Base-by-base conservation (phyloP, 805 yeast genomes). In the Barnettozyma siamensis region DNA sequence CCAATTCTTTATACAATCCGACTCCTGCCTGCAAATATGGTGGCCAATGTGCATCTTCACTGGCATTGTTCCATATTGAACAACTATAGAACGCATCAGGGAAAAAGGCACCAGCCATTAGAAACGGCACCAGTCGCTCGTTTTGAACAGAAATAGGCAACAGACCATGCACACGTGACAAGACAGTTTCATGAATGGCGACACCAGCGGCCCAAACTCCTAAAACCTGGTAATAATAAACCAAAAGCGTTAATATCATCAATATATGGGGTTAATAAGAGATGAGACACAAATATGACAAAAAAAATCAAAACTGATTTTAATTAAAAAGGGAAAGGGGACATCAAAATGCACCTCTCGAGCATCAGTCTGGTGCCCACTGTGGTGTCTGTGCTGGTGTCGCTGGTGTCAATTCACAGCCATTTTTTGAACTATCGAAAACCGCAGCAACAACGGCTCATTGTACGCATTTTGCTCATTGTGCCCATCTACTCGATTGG, bases 371-470 rank as follows among this genome's bases (percentile, higher is more conserved):
- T 33, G 30, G 35, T 37, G 15, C 44, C 44, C 27, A 37, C 44
- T 7, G 11, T 41, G 18, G n/a, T 41, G 7, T 41, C 44, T 13
- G 41, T 41, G 15, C n/a, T 16, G 13, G 8, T 33, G 2, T 24
- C 44, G n/a, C 8, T 15, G 11, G 11, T 33, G 15, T 27, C 38
- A 2, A 77, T 83, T 1, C 55, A 53, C 21, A 50, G 67, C 43
- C 94, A 85, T 33, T 62, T 80, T 17, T 57, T 59, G 33, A 88
- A 89, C 63, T 93, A 93, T 62, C 65, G 98, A 35, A 87, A 84
- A 52, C 98, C 98, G 0, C 72, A 76, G 53, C 93, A 87, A 51
- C 99, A 93, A 59, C 67, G 98, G 37, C 67, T 88, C 27, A 79
- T 86, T 54, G 80, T 89, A 4, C 69, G 99, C 23, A 91, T 93